Evolutionary conservation across 1,284 basidiomycete genomes (phyloP).

Genomic region (Ganoderma leucocontextum): DNA sequence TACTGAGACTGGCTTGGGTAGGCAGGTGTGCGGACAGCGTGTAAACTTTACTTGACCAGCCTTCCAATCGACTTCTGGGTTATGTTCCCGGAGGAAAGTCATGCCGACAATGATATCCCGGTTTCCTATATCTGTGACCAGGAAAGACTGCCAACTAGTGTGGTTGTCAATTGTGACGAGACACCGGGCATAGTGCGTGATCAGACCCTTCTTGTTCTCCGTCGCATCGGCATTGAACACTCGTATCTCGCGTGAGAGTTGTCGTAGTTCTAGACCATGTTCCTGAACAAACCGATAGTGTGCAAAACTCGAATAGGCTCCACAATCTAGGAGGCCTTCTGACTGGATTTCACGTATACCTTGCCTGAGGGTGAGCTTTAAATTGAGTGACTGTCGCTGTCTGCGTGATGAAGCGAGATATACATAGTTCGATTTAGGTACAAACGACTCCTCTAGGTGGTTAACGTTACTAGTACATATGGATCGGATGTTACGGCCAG

Average conservation of each 20-base stretch:
- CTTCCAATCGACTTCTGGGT: slow-evolving; percentile 17
- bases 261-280: too few species aligned
- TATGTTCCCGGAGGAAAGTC: slow-evolving; percentile 10
- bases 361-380: too few species aligned
- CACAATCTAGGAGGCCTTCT: too few species aligned
- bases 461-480: background rate
- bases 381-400: too few species aligned
- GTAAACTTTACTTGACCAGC: slow-evolving; percentile 16
- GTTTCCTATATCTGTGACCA: slow-evolving; percentile 11
- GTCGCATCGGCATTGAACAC: too few species aligned
- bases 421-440: slow-evolving; percentile 34
- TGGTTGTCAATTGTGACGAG: too few species aligned
- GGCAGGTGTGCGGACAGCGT: slow-evolving; percentile 16
- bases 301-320: too few species aligned
- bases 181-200: too few species aligned
- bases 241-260: too few species aligned
- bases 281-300: too few species aligned
- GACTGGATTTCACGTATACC: too few species aligned
- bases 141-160: background rate
- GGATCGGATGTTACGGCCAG: slow-evolving; percentile 34
- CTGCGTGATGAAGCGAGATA: slow-evolving; percentile 22
- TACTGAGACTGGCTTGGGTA: slow-evolving; percentile 6
- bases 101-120: slow-evolving; percentile 14
- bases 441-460: slow-evolving; percentile 15
- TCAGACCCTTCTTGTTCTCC: too few species aligned